Percentiles rank a stretch among this genome's conserved stretches.
These are phyloP conservation scores for Trichoderma gracile DNA, from an alignment of 2,329 filamentous ascomycete species.

Conservation along the genomic window DNA sequence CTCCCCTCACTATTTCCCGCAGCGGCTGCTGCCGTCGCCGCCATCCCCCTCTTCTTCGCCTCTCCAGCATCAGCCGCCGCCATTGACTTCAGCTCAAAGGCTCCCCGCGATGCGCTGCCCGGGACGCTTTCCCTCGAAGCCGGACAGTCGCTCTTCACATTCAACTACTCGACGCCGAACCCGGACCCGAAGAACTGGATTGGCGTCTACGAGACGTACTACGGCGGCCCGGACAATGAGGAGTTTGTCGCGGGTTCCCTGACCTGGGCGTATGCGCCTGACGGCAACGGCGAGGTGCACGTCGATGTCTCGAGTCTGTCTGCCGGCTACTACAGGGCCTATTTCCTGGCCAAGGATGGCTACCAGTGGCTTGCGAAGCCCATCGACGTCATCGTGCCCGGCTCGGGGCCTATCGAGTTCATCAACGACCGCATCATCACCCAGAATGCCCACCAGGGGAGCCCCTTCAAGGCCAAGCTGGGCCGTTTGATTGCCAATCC, in stretches of 20 bases:
- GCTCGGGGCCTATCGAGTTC: constrained; percentile 34
- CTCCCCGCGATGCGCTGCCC: constrained; percentile 5
- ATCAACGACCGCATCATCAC: constrained; percentile 36
- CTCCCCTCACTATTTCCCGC: constrained; percentile 18
- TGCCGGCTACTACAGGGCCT: constrained; percentile 40
- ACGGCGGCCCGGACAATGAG: constrained; percentile 40
- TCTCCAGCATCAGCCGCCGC: constrained; percentile 21
- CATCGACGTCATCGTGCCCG: constrained; percentile 35
- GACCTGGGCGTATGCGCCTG: constrained; percentile 39
- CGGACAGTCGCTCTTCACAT: constrained; percentile 35
- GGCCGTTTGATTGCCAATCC: constrained; percentile 38
- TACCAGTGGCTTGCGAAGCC: constrained; percentile 43
- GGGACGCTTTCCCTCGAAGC: constrained; percentile 24
- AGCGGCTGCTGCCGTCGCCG: constrained; percentile 9
- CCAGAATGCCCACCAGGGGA: constrained; percentile 41
- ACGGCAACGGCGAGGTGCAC: constrained; percentile 33
- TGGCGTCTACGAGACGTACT: constrained; percentile 38
- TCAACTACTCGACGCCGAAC: constrained; percentile 38
- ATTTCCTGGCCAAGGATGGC: constrained; percentile 40
- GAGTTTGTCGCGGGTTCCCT: constrained; percentile 35
- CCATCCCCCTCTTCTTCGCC: constrained; percentile 14
- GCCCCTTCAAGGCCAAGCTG: constrained; percentile 38
- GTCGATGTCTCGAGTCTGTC: constrained; percentile 33
- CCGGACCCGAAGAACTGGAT: constrained; percentile 42
- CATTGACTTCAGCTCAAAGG: neutral